Base-by-base conservation (phyloP, 148 eudicot species). In the Persicaria tinctoria region DNA sequence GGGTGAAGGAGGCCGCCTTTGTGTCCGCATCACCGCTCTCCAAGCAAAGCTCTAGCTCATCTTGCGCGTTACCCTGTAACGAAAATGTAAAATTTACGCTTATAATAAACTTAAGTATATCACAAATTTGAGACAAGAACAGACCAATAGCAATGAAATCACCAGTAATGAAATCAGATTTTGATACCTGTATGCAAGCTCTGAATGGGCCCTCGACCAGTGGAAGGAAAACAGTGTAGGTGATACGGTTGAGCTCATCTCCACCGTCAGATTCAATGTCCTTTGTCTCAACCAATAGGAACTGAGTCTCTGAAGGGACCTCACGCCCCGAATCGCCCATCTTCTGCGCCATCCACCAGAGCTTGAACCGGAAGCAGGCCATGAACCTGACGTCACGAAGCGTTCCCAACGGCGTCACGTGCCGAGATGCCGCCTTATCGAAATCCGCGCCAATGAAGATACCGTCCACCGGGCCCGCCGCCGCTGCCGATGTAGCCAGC, bases 271-370 rank as follows among this genome's bases (percentile, higher is more conserved):
- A 80, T 79, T 77, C 88, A 14, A 83, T 8, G 73, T 77, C 83
- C 75, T 82, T 84, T 68, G 84, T 83, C 75, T 90, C 92, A 0
- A 91, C 77, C 79, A 91, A 77, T 55, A 91, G 72, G 83, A 91
- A 91, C 45, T 91, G 97, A 20, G 97, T 91, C 77, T 91, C 97
- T 1, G 87, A 17, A 5, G 97, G 97, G 51, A 91, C 82, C 18
- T 91, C 91, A 23, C 87, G 66, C 4, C 89, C 93, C 51, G 80
- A 78, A 75, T 82, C 83, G 0, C 97, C 97, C 97, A 89, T 91
- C 64, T 70, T 87, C 76, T 91, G 97, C 23, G 91, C 85, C 93
- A 91, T 87, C 97, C 97, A 91, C 97, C 97, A 91, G n/a, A 91
- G 63, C 86, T 91, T 91, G 77, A 89, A 91, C 76, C 97, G 72